These are phyloP conservation scores for Irpex sp. DNA, from an alignment of 1,284 basidiomycete genomes.

Conservation along the genomic window DNA sequence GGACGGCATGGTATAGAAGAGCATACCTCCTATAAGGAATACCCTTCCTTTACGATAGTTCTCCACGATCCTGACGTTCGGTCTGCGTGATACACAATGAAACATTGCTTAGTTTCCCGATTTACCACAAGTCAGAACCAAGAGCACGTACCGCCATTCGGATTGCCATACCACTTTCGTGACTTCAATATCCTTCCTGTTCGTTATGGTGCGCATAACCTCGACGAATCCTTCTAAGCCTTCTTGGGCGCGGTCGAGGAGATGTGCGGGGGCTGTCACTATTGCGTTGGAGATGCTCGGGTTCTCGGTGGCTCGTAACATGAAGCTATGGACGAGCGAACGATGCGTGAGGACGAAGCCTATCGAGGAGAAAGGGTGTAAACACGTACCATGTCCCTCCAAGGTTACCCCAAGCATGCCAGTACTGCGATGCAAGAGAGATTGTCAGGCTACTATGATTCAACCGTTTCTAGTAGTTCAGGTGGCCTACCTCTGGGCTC, in stretches of 20 bases:
- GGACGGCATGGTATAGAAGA: background rate
- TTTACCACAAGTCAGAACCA: background rate
- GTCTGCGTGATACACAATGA: constrained; percentile 13
- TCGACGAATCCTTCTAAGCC: background rate
- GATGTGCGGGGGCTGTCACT: background rate
- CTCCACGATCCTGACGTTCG: constrained; percentile 30
- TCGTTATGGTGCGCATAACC: background rate
- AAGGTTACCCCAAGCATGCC: constrained; percentile 8
- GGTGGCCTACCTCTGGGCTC: constrained; percentile 12
- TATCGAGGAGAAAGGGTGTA: background rate
- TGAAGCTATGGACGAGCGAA: background rate
- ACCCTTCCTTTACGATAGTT: constrained; percentile 26
- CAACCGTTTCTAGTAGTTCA: background rate
- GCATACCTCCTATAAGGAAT: constrained; percentile 13
- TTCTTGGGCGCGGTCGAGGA: background rate
- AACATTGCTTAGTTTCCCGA: too few relatives aligned
- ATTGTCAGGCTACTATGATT: background rate
- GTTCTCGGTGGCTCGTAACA: background rate
- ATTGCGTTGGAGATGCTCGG: background rate
- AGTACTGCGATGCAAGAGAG: constrained; percentile 10
- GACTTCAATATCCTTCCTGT: background rate
- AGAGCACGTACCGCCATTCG: background rate
- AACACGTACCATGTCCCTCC: constrained; percentile 14
- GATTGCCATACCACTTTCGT: background rate
- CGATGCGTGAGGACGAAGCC: background rate